phyloP scores from a whole-genome alignment of 208 protist species.

The Wallacemonas sp. region DNA sequence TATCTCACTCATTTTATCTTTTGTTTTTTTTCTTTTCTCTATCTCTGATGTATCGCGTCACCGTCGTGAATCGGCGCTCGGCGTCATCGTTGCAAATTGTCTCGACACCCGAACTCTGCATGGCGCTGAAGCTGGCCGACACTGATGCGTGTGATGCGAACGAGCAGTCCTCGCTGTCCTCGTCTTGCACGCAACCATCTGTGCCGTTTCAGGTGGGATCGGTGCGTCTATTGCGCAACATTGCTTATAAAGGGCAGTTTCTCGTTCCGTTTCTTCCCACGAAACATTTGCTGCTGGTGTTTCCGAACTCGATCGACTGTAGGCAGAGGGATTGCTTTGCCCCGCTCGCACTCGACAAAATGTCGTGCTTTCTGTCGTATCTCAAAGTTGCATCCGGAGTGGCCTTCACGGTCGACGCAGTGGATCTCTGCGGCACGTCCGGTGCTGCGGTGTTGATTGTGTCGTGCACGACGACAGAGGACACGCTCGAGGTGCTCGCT shows the following conservation, averaged over 20 bases:
- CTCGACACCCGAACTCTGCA: background rate
- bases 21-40: conserved; percentile 14
- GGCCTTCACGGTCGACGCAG: conserved; percentile 35
- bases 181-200: too few relatives aligned
- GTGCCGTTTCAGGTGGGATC: conserved; percentile 28
- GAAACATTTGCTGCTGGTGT: conserved; percentile 57
- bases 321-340: conserved; percentile 15
- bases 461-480: conserved; percentile 42
- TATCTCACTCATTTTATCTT: conserved; percentile 17
- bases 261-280: conserved; percentile 81
- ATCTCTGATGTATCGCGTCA: conserved; percentile 18
- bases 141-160: background rate
- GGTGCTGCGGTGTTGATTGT: conserved; percentile 51
- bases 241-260: conserved; percentile 67
- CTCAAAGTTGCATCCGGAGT: conserved; percentile 13
- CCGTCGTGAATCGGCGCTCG: background rate
- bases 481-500: conserved; percentile 46
- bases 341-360: conserved; percentile 34
- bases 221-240: conserved; percentile 58
- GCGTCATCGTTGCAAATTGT: background rate
- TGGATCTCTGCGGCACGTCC: conserved; percentile 55
- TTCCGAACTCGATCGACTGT: conserved; percentile 35
- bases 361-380: conserved; percentile 29
- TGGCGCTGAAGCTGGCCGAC: background rate
- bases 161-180: background rate